Evolutionary conservation across 176 grass and related monocot genomes (phyloP), one percentile per base, ranked within the genome.

Genomic region (Carex parvula): DNA sequence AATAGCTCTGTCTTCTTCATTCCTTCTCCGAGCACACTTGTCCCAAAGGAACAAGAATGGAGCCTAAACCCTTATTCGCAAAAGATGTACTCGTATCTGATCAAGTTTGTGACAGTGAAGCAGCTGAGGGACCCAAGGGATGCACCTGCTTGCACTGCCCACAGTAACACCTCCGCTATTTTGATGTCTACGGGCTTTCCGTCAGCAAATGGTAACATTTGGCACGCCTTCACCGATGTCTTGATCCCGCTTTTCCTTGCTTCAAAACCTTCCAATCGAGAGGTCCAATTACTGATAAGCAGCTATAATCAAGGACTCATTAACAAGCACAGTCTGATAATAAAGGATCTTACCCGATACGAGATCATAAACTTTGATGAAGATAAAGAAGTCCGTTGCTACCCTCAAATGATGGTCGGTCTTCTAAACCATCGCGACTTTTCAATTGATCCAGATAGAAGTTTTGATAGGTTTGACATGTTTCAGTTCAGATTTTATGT

Each of bases 171-270:
- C n/a, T 82, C 58, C 0, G 87, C 87, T 26, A 20, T 91, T 46
- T 79, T 94, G 16, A 85, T 94, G 41, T 87, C 92, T 22, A 84
- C 89, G 41, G 90, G 90, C 57, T 87, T 87, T 13, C 87, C 90
- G 1, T 91, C 87, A 13, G 83, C 77, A 0, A 87, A 85, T 14
- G 86, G 84, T 10, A 94, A 94, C 63, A 81, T 58, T 62, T 94
- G 85, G 84, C 92, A 94, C 48, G 87, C 83, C 79, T 91, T 94
- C 81, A 94, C 78, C 41, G 92, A 94, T 76, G 92, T 94, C 84
- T 53, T 94, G 11, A 37, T 94, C 64, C 92, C 89, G 0, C 89
- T 94, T 74, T 94, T 91, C 84, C 20, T 91, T 33, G 85, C 89
- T 20, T 15, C 92, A 16, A 87, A 81, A 20, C 70, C 56, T 13